Evolutionary conservation across 129 eudicot species (phyloP).

Genomic region (Scalesia atractyloides): DNA sequence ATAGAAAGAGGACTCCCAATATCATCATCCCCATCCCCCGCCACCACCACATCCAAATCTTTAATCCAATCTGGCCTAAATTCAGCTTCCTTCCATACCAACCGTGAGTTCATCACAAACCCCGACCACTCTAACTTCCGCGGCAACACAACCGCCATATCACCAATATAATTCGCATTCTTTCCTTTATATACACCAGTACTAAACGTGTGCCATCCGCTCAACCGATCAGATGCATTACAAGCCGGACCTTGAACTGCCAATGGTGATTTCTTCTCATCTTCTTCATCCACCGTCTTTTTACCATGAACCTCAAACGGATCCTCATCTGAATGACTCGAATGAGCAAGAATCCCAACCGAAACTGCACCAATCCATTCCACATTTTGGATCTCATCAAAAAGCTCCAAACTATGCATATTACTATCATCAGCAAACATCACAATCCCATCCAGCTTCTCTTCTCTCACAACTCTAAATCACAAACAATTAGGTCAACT

Average conservation of each 20-base stretch:
- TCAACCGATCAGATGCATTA: conserved; percentile 70
- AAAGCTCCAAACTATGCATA: conserved; percentile 89
- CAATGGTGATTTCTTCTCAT: conserved; percentile 37
- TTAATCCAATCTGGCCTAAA: conserved; percentile 81
- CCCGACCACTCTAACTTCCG: conserved; percentile 85
- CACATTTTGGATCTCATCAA: conserved; percentile 95
- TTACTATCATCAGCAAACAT: conserved; percentile 97
- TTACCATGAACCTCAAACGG: conserved; percentile 29
- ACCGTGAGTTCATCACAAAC: conserved; percentile 79
- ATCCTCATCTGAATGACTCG: conserved; percentile 56
- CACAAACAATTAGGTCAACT: conserved; percentile 10
- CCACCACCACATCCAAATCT: conserved; percentile 53
- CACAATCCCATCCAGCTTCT: conserved; percentile 79
- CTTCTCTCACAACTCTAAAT: conserved; percentile 71
- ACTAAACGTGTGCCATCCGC: conserved; percentile 86
- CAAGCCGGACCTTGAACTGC: conserved; percentile 97
- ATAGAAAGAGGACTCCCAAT: conserved; percentile 78
- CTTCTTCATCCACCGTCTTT: conserved; percentile 41
- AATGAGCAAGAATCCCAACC: conserved; percentile 85
- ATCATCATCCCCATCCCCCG: conserved; percentile 44
- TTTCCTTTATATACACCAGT: conserved; percentile 46
- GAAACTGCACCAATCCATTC: conserved; percentile 89
- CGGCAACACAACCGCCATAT: conserved; percentile 80
- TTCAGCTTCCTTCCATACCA: conserved; percentile 78
- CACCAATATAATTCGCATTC: conserved; percentile 84